Base-by-base conservation (phyloP, 2,329 filamentous ascomycete genomes). In the Meredithiella fracta region DNA sequence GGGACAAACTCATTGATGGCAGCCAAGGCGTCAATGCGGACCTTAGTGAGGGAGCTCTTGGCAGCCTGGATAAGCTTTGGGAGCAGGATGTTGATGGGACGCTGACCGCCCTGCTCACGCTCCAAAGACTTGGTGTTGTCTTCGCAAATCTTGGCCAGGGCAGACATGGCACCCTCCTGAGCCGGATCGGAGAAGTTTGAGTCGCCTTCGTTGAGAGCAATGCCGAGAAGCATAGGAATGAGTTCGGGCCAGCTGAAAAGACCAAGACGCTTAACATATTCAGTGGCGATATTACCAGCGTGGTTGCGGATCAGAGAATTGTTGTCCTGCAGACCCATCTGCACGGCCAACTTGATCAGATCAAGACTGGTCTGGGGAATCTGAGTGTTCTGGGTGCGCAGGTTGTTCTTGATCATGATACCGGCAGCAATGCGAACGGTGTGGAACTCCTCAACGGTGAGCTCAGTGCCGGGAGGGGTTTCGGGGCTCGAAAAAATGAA, bases 391-490 rank as follows among this genome's bases (percentile, higher is more conserved):
- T 80, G 76, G 51, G 78, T 71, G 65, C 80, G 84, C 67, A 97
- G 78, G 66, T 94, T 89, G 70, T 96, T 97, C 73, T 97, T 98
- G 62, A 98, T 77, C 80, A 96, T 92, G 65, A 97, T 82, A 56
- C 86, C 90, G 25, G 91, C 90, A 9, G 91, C 86, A 59, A 86
- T 86, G 61, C 92, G 84, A 59, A 94, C 83, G 53, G 87, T 72
- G 67, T 85, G 78, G 71, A 88, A 83, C 66, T 86, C 74, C 61
- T 76, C 65, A 62, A 73, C 64, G 54, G 75, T 77, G 62, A 79
- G 77, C 62, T 73, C 72, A 65, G 86, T 72, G 60, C 74, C 80
- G 57, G 73, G 69, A 50, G 85, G 79, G 53, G 75, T 72, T 60
- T 81, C 75, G 57, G 79, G 67, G 63, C 79, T 88, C 59, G 86